Conservation (phyloP, 805 yeast species). For the Candida railenensis region DNA sequence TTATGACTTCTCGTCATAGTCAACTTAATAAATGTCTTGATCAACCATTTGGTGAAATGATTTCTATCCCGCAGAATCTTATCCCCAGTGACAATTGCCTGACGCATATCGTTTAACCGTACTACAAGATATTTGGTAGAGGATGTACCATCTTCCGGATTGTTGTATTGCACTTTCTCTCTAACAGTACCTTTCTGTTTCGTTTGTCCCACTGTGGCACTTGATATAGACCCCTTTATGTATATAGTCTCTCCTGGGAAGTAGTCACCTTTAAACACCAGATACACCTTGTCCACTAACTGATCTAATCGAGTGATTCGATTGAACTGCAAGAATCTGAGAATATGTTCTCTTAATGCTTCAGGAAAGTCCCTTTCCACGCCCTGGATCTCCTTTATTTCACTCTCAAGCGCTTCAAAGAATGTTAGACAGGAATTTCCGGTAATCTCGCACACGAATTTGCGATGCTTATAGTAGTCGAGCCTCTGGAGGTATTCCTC, state of each 20-base stretch:
- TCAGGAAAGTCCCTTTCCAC: constrained; percentile 88
- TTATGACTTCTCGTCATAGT: constrained; percentile 74
- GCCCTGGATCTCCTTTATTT: constrained; percentile 50
- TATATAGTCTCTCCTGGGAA: constrained; percentile 88
- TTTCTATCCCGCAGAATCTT: constrained; percentile 82
- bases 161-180: constrained; percentile 80
- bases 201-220: constrained; percentile 12
- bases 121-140: constrained; percentile 65
- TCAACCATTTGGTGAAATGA: constrained; percentile 83
- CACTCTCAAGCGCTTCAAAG: constrained; percentile 84
- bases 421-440: constrained; percentile 90
- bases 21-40: constrained; percentile 84
- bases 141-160: constrained; percentile 31
- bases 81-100: constrained; percentile 68
- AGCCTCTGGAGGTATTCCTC: constrained; percentile 70
- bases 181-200: constrained; percentile 63
- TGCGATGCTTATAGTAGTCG: constrained; percentile 70
- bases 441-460: constrained; percentile 93
- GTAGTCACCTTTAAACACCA: constrained; percentile 73
- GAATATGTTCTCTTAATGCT: constrained; percentile 87
- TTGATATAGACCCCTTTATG: constrained; percentile 40
- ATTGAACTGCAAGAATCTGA: constrained; percentile 79
- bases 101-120: constrained; percentile 50
- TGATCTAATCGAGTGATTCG: constrained; percentile 78
- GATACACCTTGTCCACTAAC: constrained; percentile 83